Percentiles rank a stretch among this genome's conserved stretches.
These are phyloP conservation scores for Gossypium arboreum DNA, from an alignment of 345 rosid species.

Conservation along the genomic window DNA sequence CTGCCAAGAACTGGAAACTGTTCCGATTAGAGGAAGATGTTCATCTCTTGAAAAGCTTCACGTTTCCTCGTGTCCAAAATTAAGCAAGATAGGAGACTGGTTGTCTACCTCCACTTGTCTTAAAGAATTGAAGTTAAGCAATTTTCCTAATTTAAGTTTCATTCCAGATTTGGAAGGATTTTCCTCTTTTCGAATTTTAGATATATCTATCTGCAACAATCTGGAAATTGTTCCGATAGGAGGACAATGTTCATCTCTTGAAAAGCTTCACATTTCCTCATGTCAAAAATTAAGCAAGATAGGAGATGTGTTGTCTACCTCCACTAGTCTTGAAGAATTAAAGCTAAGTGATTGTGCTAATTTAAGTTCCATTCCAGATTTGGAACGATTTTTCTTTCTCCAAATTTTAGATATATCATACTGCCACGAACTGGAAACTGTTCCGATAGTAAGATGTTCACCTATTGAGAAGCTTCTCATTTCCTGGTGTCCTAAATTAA, in stretches of 20 bases:
- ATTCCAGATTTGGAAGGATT: not conserved
- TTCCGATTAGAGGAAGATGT: too few species aligned
- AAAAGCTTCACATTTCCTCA: not conserved
- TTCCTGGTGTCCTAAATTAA: too few species aligned
- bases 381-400: too few species aligned
- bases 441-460: too few species aligned
- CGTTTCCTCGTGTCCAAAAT: too few species aligned
- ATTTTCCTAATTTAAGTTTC: not conserved
- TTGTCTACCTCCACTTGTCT: not conserved
- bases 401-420: too few species aligned
- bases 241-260: not conserved
- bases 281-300: not conserved
- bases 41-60: not conserved
- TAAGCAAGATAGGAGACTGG: not conserved
- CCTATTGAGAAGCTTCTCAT: not conserved
- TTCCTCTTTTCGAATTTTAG: not conserved
- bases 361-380: not conserved
- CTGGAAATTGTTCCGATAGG: not conserved
- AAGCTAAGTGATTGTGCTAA: not conserved
- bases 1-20: not conserved
- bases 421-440: not conserved
- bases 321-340: not conserved
- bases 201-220: not conserved
- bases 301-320: not conserved
- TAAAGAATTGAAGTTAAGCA: rapidly evolving